Evolutionary conservation across 2,329 filamentous ascomycete genomes (phyloP).

Genomic region (Zelopaecilomyces penicillatus): DNA sequence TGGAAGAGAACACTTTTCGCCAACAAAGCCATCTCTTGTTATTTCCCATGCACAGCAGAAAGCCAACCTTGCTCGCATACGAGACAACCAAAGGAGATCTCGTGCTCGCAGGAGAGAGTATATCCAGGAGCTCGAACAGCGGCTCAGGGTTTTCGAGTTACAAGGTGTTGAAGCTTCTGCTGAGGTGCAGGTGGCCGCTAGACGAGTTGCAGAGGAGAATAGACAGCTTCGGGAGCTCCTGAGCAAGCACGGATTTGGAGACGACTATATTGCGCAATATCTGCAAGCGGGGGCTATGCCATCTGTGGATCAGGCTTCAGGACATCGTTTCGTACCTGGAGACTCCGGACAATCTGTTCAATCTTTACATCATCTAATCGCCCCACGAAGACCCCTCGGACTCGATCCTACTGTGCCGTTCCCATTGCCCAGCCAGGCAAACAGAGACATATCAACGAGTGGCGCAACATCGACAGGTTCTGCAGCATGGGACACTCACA

Average conservation of each 20-base stretch:
- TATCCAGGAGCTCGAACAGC: slow-evolving; percentile 58
- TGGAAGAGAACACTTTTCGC: background rate
- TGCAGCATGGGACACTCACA: slow-evolving; percentile 25
- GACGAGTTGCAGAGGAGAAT: slow-evolving; percentile 63
- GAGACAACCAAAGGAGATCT: slow-evolving; percentile 71
- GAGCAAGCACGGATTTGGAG: slow-evolving; percentile 45
- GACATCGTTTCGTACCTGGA: slow-evolving; percentile 12
- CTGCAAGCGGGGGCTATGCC: slow-evolving; percentile 18
- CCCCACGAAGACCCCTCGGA: slow-evolving; percentile 25
- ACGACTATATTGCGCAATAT: slow-evolving; percentile 43
- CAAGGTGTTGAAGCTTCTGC: slow-evolving; percentile 58
- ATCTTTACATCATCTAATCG: slow-evolving; percentile 29
- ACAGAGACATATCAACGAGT: slow-evolving; percentile 24
- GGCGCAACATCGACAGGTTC: slow-evolving; percentile 24
- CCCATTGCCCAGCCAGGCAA: slow-evolving; percentile 21
- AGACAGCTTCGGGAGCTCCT: slow-evolving; percentile 52
- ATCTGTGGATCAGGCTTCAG: slow-evolving; percentile 10
- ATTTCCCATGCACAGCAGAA: slow-evolving; percentile 22
- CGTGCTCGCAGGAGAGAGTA: slow-evolving; percentile 68
- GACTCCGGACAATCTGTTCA: slow-evolving; percentile 20
- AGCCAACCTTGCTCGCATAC: slow-evolving; percentile 47
- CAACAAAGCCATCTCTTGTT: slow-evolving; percentile 3
- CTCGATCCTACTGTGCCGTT: slow-evolving; percentile 20
- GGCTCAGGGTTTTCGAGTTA: slow-evolving; percentile 51
- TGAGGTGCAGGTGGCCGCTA: slow-evolving; percentile 64